Evolutionary conservation across 257 asterid species (phyloP).

Genomic region (Solanum gracilifrons): DNA sequence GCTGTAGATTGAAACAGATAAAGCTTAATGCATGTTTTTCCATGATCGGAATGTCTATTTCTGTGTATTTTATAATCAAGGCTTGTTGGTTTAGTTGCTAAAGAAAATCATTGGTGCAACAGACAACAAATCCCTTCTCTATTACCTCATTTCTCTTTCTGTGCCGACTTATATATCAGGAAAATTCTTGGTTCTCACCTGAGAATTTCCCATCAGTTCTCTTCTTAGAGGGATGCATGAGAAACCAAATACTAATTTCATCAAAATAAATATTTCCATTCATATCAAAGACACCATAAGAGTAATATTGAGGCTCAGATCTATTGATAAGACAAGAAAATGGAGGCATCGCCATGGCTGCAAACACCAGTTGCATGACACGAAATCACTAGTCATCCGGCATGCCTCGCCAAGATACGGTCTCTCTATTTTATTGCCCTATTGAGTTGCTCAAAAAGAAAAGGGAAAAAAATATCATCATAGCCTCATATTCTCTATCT

Average conservation of each 20-base stretch:
- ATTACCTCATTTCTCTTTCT: constrained; percentile 1
- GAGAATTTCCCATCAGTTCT: neutral
- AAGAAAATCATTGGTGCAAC: neutral
- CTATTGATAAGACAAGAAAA: neutral
- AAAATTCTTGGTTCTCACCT: neutral
- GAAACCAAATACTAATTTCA: neutral
- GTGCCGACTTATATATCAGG: neutral
- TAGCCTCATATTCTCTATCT: neutral
- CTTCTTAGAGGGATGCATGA: neutral
- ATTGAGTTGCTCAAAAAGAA: neutral
- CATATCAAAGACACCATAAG: neutral
- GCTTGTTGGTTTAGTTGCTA: neutral
- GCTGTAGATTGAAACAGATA: neutral
- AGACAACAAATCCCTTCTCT: neutral
- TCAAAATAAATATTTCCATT: neutral
- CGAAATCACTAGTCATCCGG: neutral
- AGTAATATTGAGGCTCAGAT: neutral
- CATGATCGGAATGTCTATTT: neutral
- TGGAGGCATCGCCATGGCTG: neutral
- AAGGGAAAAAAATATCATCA: neutral
- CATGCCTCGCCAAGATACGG: neutral
- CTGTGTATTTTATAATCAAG: neutral
- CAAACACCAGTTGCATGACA: neutral
- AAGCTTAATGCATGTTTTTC: neutral
- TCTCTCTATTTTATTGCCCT: neutral